Base-by-base conservation (phyloP, 2,329 filamentous ascomycete genomes). In the Leptodontidium sp. region DNA sequence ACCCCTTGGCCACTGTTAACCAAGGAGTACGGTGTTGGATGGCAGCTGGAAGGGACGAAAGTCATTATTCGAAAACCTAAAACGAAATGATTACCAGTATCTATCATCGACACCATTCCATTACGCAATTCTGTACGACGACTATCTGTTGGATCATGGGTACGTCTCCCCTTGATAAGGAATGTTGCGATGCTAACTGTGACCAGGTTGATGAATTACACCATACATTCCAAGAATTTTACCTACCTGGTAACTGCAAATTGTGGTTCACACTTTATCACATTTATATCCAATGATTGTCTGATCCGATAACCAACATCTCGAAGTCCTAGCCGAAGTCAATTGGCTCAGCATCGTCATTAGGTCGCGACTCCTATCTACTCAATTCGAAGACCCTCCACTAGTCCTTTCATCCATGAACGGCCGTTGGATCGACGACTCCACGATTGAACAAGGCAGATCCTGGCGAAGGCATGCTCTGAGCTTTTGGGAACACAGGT, bases 61-160 rank as follows among this genome's bases (percentile, higher is more conserved):
- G 90, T 98, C 40, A 84, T 94, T n/a, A 95, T 98, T 77, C 87
- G 92, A 73, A 88, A 86, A 77, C 82, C 83, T 7, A 88, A 86
- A 75, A 74, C 74, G 38, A 82, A 81, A 72, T 82, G 74, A 80
- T 55, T 52, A 43, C 14, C n/a, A 55, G 26, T 8, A n/a, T 35
- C 47, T 32, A 55, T 43, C 6, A 57, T 29, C 26, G 35, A 21
- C 21, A 29, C 11, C 8, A 55, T 29, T 8, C 45, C n/a, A 43
- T 53, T 32, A 38, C 53, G 17, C 47, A 15, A 53, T 24, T 5
- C 50, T 21, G 17, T 24, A 45, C n/a, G 6, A 9, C 21, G 35
- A 38, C 9, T 11, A 40, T 38, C 35, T 55, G 14, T 47, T 45
- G 62, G 24, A 47, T 47, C 50, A 43, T 52, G 50, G 17, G 62